Evolutionary conservation across 2,329 filamentous ascomycete genomes (phyloP), one percentile per base, ranked within the genome.

Genomic region (Penicillium concentricum): DNA sequence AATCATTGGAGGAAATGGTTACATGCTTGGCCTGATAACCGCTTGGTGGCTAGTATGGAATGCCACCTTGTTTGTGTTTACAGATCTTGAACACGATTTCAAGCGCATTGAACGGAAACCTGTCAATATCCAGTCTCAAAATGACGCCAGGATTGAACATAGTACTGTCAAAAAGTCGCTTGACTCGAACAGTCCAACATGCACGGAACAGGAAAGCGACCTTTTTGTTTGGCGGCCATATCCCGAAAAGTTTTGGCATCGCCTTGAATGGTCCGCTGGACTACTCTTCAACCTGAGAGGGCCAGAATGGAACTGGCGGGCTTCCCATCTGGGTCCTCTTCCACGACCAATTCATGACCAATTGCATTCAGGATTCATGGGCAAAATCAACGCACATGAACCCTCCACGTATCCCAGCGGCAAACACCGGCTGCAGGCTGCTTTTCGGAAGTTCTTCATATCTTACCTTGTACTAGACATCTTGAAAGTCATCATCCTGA

Each of bases 401-500:
- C 53, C 60, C 48, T 50, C 53, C 28, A 76, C 79, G 22, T 75
- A 72, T 56, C 63, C 72, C 5, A 81, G 78, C 5, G 74, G 76
- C 35, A 64, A 63, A 22, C 67, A 76, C 3, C 80, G 87, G 42
- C 55, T 87, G 39, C 70, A 73, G 54, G 63, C 68, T 16, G 79
- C 79, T 26, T 57, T 86, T 12, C 55, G 72, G 9, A 76, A 68
- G 6, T 74, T 87, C n/a, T 53, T 84, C 2, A 54, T 81, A 37
- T 78, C 80, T 61, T 94, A 90, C 69, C 61, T 94, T 13, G 59
- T 83, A 8, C 77, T 96, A 9, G 93, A 97, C 72, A 56, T 85
- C 7, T 72, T 90, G 51, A 89, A 89, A 67, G 81, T 86, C 2
- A 60, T 85, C 59, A 87, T 55, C 22, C 3, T 91, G 77, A 86